A percentile compares a stretch with the other conserved stretches of the same genome.
phyloP scores from a whole-genome alignment of 139 green algal species.

The Micractinium conductrix region DNA sequence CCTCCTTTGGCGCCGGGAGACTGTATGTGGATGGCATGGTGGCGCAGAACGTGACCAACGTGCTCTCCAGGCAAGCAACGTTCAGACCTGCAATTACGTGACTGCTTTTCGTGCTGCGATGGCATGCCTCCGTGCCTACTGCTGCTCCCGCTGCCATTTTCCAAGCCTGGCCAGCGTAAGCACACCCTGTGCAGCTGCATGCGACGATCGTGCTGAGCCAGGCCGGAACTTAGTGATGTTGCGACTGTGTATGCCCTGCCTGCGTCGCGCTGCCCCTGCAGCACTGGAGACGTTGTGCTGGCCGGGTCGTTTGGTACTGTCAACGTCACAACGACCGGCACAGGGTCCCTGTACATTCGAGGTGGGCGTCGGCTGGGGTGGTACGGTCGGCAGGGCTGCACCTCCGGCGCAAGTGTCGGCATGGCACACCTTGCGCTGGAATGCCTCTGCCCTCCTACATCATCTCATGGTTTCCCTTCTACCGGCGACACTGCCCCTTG shows the following conservation, averaged over 20 bases:
- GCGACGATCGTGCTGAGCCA: not conserved
- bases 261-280: not conserved
- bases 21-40: conserved; percentile 36
- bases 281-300: conserved; percentile 18
- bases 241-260: not conserved
- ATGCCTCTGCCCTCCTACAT: too few relatives aligned
- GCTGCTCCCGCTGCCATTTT: not conserved
- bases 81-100: not conserved
- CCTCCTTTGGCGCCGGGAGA: conserved; percentile 32
- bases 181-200: too few relatives aligned
- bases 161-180: not conserved
- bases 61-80: not conserved
- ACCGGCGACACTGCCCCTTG: too few relatives aligned
- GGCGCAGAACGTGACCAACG: not conserved
- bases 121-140: too few relatives aligned
- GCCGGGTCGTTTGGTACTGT: conserved; percentile 22
- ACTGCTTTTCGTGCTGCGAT: not conserved
- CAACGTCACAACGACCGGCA: conserved; percentile 13
- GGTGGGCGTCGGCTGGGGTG: not conserved
- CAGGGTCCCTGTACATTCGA: conserved; percentile 11
- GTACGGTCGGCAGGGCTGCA: too few relatives aligned
- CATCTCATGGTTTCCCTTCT: not conserved
- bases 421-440: too few relatives aligned
- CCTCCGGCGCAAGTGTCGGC: too few relatives aligned
- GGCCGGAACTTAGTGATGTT: too few relatives aligned